Base-by-base conservation (phyloP, 2,329 filamentous ascomycete species). In the Paecilomyces variotii region DNA sequence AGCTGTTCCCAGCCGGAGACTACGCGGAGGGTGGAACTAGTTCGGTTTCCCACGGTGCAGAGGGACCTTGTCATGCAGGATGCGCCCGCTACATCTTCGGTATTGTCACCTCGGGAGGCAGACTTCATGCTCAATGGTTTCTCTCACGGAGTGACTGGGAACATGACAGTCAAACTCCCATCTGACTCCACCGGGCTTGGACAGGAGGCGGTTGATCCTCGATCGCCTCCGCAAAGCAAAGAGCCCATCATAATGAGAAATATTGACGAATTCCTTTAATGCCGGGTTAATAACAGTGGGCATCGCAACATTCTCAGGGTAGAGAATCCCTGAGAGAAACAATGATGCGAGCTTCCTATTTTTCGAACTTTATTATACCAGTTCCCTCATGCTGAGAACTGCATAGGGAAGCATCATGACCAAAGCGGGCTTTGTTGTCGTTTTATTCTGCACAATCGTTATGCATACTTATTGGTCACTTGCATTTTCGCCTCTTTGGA, bases 71-170 rank as follows among this genome's bases (percentile, higher is more conserved):
- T 75, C 54, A 69, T 72, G 61, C 71, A 74, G 49, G 73, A 76
- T 60, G 63, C 68, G 10, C 72, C 76, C 4, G 65, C 70, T 28
- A 70, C 68, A 2, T 68, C 71, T 12, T 74, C 71, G 2, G 57
- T 79, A 9, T 75, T 80, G 56, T 80, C 78, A 2, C 78, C 78
- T 2, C 68, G 77, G 50, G 76, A 76, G 2, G 73, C 71, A 6
- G 74, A 74, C 49, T 80, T 79, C 58, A 65, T 76, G 61, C 68
- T 73, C 4, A 70, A 72, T 5, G 71, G 74, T 3, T 68, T 78
- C 56, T 69, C 72, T 4, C 69, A 70, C 19, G 68, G 68, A 11
- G 62, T 65, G 19, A 68, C 69, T 11, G 72, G 73, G 30, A 73
- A 76, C 59, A 62, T 72, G 19, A 66, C 70, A 7, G 56, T 63